A percentile compares a stretch with the other conserved stretches of the same genome.
Conservation (phyloP, 345 rosid genomes). For the Physaria fendleri region DNA sequence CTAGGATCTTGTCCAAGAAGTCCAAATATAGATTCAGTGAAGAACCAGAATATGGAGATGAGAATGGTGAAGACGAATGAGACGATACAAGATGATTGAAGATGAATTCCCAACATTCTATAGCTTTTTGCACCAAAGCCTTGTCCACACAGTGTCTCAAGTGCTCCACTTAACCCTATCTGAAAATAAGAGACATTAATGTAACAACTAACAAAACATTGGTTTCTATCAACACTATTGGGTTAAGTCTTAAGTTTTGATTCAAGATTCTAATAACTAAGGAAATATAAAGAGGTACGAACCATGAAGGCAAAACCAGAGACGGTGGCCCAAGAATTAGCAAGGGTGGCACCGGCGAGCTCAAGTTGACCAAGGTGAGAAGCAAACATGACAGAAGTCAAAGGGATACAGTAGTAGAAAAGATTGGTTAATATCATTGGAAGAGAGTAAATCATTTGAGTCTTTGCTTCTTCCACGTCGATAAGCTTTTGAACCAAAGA, state of each 20-base stretch:
- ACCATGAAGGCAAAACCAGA: conserved; percentile 81
- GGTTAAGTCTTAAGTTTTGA: no score
- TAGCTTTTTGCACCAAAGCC: conserved; percentile 66
- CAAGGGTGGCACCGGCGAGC: conserved; percentile 84
- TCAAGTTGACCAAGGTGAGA: conserved; percentile 69
- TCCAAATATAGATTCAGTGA: conserved; percentile 42
- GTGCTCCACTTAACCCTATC: conserved; percentile 72
- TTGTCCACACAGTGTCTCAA: conserved; percentile 92
- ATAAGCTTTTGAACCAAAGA: conserved; percentile 34
- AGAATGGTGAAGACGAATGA: conserved; percentile 42
- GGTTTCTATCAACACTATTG: no score
- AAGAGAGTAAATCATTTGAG: conserved; percentile 46
- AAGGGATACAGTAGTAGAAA: conserved; percentile 43
- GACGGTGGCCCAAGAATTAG: conserved; percentile 78
- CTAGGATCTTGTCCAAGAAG: conserved; percentile 52
- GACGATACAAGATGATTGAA: conserved; percentile 69
- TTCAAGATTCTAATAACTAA: no score
- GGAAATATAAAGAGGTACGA: conserved; percentile 36
- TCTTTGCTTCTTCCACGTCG: conserved; percentile 50
- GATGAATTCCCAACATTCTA: conserved; percentile 56
- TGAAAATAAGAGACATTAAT: conserved; percentile 11
- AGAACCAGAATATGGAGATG: conserved; percentile 55
- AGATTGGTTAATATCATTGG: conserved; percentile 70
- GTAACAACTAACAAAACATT: no score
- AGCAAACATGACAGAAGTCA: conserved; percentile 77